phyloP scores from a whole-genome alignment of 2,329 filamentous ascomycete species.

The Sporothrix mexicana region DNA sequence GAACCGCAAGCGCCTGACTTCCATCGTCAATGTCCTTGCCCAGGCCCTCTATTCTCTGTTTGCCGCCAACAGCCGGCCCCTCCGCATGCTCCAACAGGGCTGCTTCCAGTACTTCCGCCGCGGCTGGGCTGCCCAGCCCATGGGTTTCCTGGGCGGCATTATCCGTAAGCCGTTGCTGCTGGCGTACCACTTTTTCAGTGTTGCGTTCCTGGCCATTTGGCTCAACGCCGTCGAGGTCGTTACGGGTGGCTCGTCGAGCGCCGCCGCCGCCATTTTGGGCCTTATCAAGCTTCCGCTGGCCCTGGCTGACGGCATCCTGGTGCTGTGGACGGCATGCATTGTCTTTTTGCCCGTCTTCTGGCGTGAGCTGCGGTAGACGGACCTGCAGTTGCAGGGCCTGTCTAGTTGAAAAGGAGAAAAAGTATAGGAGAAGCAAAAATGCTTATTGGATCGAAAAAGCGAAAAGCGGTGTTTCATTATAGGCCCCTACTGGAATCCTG shows the following conservation, averaged over 20 bases:
- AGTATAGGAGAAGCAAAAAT: not conserved
- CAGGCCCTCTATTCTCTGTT: constrained; percentile 92
- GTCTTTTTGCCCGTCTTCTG: constrained; percentile 85
- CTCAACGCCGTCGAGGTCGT: constrained; percentile 53
- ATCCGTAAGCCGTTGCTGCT: constrained; percentile 78
- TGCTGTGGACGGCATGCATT: constrained; percentile 79
- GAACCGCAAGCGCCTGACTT: constrained; percentile 79
- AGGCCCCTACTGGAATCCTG: not conserved
- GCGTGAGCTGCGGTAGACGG: constrained; percentile 37
- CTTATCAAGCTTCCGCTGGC: constrained; percentile 68
- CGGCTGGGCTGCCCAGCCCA: constrained; percentile 76
- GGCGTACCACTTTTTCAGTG: constrained; percentile 91
- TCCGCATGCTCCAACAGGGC: constrained; percentile 81
- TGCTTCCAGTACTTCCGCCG: constrained; percentile 93
- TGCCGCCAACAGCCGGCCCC: constrained; percentile 78
- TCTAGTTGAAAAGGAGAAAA: not conserved
- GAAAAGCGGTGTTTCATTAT: not conserved
- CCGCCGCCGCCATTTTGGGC: constrained; percentile 68
- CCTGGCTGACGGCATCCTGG: constrained; percentile 67
- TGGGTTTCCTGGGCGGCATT: constrained; percentile 80
- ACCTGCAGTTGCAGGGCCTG: not conserved
- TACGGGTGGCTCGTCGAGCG: constrained; percentile 39
- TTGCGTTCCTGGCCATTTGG: constrained; percentile 87
- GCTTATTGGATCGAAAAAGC: constrained; percentile 6
- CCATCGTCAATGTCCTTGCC: constrained; percentile 96